phyloP scores from a whole-genome alignment of 116 monocot genomes.

The Trichopus zeylanicus region DNA sequence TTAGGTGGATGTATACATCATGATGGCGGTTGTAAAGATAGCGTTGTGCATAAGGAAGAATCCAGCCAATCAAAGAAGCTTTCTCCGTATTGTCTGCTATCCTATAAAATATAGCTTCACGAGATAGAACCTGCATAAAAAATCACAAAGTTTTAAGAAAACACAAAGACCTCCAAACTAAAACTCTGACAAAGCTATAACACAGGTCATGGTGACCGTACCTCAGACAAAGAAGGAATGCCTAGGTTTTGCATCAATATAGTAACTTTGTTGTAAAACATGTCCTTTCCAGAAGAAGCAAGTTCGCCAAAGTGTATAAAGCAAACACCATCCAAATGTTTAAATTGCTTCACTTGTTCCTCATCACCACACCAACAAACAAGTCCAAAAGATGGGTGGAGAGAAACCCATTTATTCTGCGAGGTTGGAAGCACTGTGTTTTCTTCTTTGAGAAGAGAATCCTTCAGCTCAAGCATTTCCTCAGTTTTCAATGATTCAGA shows the following conservation, averaged over 20 bases:
- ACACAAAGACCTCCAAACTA: not conserved
- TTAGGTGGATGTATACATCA: conserved; percentile 39
- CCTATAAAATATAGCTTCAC: conserved; percentile 84
- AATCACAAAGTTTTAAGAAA: not conserved
- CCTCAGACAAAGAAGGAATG: conserved; percentile 70
- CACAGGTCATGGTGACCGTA: conserved; percentile 11
- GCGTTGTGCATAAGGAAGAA: conserved; percentile 72
- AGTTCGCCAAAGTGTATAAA: conserved; percentile 78
- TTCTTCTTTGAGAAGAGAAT: conserved; percentile 46
- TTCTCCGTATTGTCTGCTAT: conserved; percentile 41
- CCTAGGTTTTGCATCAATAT: conserved; percentile 50
- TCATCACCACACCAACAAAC: conserved; percentile 87
- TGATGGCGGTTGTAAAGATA: conserved; percentile 57
- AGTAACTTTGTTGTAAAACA: conserved; percentile 40
- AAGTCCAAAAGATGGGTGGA: conserved; percentile 77
- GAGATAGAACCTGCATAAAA: conserved; percentile 51
- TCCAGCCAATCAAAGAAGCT: conserved; percentile 55
- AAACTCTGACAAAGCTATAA: too few relatives aligned
- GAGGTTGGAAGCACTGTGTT: conserved; percentile 64
- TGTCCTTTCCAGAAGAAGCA: conserved; percentile 28
- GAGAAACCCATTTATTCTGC: conserved; percentile 86
- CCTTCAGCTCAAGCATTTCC: conserved; percentile 49
- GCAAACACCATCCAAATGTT: conserved; percentile 25
- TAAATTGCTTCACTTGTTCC: conserved; percentile 51
- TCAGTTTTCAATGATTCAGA: conserved; percentile 30